These are phyloP conservation scores for Parietaria judaica DNA, from an alignment of 306 rosid genomes.

Conservation along the genomic window DNA sequence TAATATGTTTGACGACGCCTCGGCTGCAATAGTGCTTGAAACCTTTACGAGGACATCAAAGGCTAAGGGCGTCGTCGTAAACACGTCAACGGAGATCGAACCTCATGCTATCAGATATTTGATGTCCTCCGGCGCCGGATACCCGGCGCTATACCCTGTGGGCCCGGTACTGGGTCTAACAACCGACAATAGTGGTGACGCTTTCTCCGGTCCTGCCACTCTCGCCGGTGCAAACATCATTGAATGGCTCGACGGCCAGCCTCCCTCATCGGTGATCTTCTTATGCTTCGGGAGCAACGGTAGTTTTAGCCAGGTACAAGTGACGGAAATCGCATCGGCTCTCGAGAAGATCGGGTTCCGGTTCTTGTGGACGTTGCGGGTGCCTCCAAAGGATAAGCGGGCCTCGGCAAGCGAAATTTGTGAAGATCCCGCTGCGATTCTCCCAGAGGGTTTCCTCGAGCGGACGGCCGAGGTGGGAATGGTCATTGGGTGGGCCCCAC, in stretches of 20 bases:
- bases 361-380: slow-evolving; percentile 46
- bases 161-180: not conserved
- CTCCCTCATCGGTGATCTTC: slow-evolving; percentile 36
- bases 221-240: slow-evolving; percentile 33
- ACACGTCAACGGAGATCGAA: slow-evolving; percentile 46
- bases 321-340: slow-evolving; percentile 45
- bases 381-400: not conserved
- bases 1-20: not conserved
- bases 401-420: not conserved
- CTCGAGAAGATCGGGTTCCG: slow-evolving; percentile 37
- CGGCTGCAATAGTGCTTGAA: slow-evolving; percentile 31
- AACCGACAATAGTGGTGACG: not conserved
- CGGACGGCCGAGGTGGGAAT: slow-evolving; percentile 41
- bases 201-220: too few species aligned
- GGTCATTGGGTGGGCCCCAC: slow-evolving; percentile 59
- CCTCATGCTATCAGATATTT: slow-evolving; percentile 3
- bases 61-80: slow-evolving; percentile 44
- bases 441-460: slow-evolving; percentile 60
- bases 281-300: slow-evolving; percentile 67
- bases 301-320: slow-evolving; percentile 37
- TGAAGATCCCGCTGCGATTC: slow-evolving; percentile 9
- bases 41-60: slow-evolving; percentile 32
- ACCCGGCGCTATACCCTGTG: not conserved
- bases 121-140: not conserved
- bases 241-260: slow-evolving; percentile 51